Evolutionary conservation across 108 stramenopile genomes (phyloP), one percentile per base, ranked within the genome.

Genomic region (Nannochloropsis salina): DNA sequence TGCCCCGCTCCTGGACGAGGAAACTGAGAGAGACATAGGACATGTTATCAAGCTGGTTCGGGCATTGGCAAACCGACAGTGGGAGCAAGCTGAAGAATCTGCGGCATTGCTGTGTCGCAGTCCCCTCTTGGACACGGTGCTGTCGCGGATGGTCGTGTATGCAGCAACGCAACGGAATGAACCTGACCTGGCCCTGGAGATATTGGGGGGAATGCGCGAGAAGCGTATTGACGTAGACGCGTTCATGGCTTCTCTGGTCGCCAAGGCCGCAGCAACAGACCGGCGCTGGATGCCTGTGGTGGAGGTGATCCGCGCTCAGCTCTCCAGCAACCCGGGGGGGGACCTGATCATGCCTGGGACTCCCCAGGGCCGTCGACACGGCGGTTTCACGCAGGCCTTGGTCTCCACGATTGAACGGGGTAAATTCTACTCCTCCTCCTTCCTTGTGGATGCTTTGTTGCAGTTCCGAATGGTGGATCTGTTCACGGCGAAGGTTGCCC

Each of bases 391-490:
- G 61, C 61, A 74, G 6, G 61, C 61, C 4, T n/a, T 74, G 61
- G 61, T 2, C 61, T 74, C 61, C 20, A 74, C 61, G 3, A 74
- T 74, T n/a, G 61, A 74, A 74, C 61, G 61, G 61, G 61, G 61
- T 1, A 74, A 74, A n/a, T 74, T 74, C 3, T 74, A 74, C n/a
- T 74, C 61, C 20, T 74, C 61, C 15, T 74, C 61, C n/a, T 74
- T 74, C 8, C 61, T 74, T 74, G 61, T 74, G 3, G 61, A 74
- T 74, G 61, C 61, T n/a, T 74, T 74, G 61, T n/a, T 74, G 61
- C 61, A 74, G n/a, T 74, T 74, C n/a, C 61, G 61, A n/a, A 74
- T 74, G 61, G 61, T 74, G 61, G 61, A 74, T n/a, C n/a, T 74
- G 61, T 74, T 74, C 6, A 74, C 61, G 61, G 61, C 61, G 61